These are phyloP conservation scores for Botrytis elliptica DNA, from an alignment of 2,329 filamentous ascomycete genomes.

Conservation along the genomic window DNA sequence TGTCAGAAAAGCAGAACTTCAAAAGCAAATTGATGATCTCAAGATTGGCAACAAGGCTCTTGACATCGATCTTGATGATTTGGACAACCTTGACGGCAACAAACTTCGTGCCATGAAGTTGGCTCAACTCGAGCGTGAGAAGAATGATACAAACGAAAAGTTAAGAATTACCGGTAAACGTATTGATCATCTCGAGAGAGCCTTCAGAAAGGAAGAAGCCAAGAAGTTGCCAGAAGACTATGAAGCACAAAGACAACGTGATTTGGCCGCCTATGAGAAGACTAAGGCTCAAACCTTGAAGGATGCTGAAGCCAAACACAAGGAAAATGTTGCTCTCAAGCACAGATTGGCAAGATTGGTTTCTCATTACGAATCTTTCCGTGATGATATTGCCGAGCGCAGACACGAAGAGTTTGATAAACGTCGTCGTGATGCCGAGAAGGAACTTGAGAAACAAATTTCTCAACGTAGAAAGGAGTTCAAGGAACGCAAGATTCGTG, in stretches of 20 bases:
- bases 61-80: conserved; percentile 74
- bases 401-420: conserved; percentile 95
- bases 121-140: conserved; percentile 93
- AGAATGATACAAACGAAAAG: conserved; percentile 91
- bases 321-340: conserved; percentile 89
- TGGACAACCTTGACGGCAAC: conserved; percentile 85
- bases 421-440: conserved; percentile 85
- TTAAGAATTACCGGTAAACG: conserved; percentile 91
- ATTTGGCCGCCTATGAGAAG: conserved; percentile 77
- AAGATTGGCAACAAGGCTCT: conserved; percentile 79
- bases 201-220: conserved; percentile 90
- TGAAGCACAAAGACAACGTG: conserved; percentile 73
- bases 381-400: conserved; percentile 76
- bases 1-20: conserved; percentile 88
- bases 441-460: conserved; percentile 91
- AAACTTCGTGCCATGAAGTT: conserved; percentile 93
- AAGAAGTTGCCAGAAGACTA: conserved; percentile 91
- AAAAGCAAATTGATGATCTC: conserved; percentile 87
- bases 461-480: conserved; percentile 82
- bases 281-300: conserved; percentile 74
- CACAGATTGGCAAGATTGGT: conserved; percentile 85
- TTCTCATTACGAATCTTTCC: conserved; percentile 80
- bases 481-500: conserved; percentile 76
- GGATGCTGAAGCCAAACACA: conserved; percentile 84
- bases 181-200: conserved; percentile 94